These are phyloP conservation scores for Guyanaporus albipodus DNA, from an alignment of 768 basidiomycete genomes.

Conservation along the genomic window DNA sequence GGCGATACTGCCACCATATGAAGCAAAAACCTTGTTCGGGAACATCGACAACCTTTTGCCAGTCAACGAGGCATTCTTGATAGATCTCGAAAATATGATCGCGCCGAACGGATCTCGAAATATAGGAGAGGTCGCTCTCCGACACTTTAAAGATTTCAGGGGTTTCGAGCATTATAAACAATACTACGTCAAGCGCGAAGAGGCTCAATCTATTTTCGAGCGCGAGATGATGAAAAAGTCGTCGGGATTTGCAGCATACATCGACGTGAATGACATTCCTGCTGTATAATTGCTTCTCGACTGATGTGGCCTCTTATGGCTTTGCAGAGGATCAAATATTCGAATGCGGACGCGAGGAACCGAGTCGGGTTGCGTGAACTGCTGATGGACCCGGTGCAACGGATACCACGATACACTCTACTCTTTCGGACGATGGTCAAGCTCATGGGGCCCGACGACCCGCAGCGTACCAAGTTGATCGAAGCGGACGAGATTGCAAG, in stretches of 20 bases:
- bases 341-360: constrained; percentile 65
- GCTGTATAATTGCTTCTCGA: constrained; percentile 8
- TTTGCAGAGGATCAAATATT: constrained; percentile 80
- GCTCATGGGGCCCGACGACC: constrained; percentile 74
- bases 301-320: constrained; percentile 1
- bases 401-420: constrained; percentile 91
- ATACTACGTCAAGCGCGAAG: constrained; percentile 90
- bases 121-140: constrained; percentile 80
- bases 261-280: constrained; percentile 64
- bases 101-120: constrained; percentile 51
- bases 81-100: constrained; percentile 77
- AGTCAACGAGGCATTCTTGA: constrained; percentile 85
- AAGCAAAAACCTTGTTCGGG: constrained; percentile 90
- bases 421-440: constrained; percentile 92
- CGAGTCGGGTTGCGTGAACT: constrained; percentile 87
- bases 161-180: constrained; percentile 91
- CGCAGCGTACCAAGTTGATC: constrained; percentile 70
- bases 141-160: constrained; percentile 77
- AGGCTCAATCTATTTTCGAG: constrained; percentile 86
- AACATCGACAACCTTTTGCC: constrained; percentile 88
- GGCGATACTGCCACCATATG: constrained; percentile 82
- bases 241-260: constrained; percentile 78
- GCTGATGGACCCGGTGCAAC: constrained; percentile 94
- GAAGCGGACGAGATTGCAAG: constrained; percentile 88
- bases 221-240: constrained; percentile 75